Conservation (phyloP, 108 stramenopile species). For the Chaetoceros muelleri region DNA sequence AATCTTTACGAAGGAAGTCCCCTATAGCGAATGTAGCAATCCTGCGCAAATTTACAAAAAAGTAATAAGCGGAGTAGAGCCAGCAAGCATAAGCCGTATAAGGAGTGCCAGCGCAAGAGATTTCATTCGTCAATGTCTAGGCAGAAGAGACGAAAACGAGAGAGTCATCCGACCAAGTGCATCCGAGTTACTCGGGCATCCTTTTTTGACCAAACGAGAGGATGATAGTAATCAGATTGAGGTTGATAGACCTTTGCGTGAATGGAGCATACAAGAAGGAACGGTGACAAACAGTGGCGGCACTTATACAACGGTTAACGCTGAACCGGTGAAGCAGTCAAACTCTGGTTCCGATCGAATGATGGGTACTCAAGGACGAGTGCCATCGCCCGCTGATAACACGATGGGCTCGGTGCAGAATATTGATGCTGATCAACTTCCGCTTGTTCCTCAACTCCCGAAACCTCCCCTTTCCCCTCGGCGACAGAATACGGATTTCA, state of each 20-base stretch:
- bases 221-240: conserved; percentile 74
- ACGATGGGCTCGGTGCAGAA: neutral
- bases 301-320: no score
- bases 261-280: conserved; percentile 45
- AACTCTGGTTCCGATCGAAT: neutral
- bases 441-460: no score
- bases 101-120: conserved; percentile 66
- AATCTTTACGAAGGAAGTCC: conserved; percentile 94
- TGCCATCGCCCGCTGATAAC: no score
- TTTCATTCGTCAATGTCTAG: conserved; percentile 83
- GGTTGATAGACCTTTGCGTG: conserved; percentile 62
- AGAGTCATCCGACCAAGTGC: conserved; percentile 57
- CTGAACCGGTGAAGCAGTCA: neutral
- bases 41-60: conserved; percentile 94
- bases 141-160: conserved; percentile 49
- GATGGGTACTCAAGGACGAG: no score
- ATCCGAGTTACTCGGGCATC: conserved; percentile 59
- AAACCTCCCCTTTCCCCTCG: no score
- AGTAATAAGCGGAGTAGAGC: conserved; percentile 79
- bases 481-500: neutral
- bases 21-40: conserved; percentile 90
- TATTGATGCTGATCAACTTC: no score
- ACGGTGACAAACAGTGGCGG: neutral
- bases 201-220: conserved; percentile 58
- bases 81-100: conserved; percentile 67